A percentile compares a stretch with the other conserved stretches of the same genome.
phyloP scores from a whole-genome alignment of 345 rosid species.

The Citrus medica region DNA sequence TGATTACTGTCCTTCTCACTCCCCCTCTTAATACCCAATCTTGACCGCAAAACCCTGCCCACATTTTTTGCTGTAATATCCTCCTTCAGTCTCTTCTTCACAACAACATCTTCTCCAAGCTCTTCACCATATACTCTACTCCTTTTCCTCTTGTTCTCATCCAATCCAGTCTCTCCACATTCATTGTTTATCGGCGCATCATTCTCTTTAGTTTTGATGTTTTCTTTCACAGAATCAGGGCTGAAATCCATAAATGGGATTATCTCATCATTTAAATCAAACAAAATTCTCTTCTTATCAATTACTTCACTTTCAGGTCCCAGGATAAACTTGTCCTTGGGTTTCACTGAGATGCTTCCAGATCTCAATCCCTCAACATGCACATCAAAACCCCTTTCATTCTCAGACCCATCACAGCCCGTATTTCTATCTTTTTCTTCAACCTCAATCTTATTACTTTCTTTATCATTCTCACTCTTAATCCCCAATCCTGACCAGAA shows the following conservation, averaged over 20 bases:
- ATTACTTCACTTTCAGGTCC: not conserved
- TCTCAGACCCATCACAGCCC: not conserved
- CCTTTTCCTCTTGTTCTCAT: conserved; percentile 20
- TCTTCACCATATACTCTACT: conserved; percentile 15
- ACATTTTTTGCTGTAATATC: conserved; percentile 22
- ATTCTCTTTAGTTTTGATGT: conserved; percentile 4
- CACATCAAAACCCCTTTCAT: conserved; percentile 7
- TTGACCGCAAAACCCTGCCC: conserved; percentile 52
- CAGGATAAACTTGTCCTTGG: not conserved
- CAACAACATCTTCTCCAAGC: conserved; percentile 19
- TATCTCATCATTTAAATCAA: not conserved
- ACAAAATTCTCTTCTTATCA: not conserved
- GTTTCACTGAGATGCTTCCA: not conserved
- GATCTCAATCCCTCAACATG: not conserved
- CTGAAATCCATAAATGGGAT: not conserved
- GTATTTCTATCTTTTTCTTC: conserved; percentile 8
- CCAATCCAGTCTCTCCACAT: conserved; percentile 14
- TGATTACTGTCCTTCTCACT: conserved; percentile 5
- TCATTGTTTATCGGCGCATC: conserved; percentile 8
- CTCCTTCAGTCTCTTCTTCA: conserved; percentile 22
- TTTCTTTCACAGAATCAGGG: conserved; percentile 12
- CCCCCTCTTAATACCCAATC: conserved; percentile 22
- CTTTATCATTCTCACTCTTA: conserved; percentile 12
- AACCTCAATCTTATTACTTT: not conserved
- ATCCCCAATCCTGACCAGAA: conserved; percentile 42